Percentiles rank a stretch among this genome's conserved stretches.
phyloP scores from a whole-genome alignment of 1,284 basidiomycete species.

The Peniophora sp. region DNA sequence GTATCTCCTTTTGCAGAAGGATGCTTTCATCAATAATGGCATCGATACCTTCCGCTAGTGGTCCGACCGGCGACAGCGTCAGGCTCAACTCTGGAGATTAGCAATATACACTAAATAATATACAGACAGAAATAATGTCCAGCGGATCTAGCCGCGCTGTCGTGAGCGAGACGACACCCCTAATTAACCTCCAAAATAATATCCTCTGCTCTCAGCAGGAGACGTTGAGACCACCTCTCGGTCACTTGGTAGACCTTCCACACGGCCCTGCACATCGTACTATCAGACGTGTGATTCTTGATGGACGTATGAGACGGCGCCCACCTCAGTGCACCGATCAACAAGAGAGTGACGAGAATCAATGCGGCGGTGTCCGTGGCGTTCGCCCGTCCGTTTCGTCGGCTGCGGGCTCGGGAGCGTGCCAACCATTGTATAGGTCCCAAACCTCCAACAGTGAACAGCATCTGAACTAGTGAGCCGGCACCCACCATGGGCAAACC shows the following conservation, averaged over 20 bases:
- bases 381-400: conserved; percentile 40
- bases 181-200: conserved; percentile 68
- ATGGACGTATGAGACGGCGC: conserved; percentile 11
- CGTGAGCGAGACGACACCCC: neutral
- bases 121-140: conserved; percentile 3
- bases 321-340: conserved; percentile 58
- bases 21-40: no score
- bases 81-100: no score
- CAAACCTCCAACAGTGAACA: conserved; percentile 52
- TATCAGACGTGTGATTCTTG: neutral
- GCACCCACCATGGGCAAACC: conserved; percentile 72
- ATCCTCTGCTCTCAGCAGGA: conserved; percentile 68
- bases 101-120: conserved; percentile 3
- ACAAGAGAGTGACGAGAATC: conserved; percentile 53
- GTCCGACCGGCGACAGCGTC: neutral
- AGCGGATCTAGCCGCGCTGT: neutral
- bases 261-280: conserved; percentile 41
- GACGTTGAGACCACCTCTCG: conserved; percentile 44
- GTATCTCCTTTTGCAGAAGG: neutral
- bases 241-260: conserved; percentile 63
- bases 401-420: conserved; percentile 40
- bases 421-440: conserved; percentile 61
- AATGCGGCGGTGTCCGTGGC: conserved; percentile 55
- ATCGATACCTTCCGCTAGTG: no score
- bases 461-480: conserved; percentile 64